Evolutionary conservation across 306 rosid species (phyloP), one percentile per base, ranked within the genome.

Genomic region (Prunus mume): DNA sequence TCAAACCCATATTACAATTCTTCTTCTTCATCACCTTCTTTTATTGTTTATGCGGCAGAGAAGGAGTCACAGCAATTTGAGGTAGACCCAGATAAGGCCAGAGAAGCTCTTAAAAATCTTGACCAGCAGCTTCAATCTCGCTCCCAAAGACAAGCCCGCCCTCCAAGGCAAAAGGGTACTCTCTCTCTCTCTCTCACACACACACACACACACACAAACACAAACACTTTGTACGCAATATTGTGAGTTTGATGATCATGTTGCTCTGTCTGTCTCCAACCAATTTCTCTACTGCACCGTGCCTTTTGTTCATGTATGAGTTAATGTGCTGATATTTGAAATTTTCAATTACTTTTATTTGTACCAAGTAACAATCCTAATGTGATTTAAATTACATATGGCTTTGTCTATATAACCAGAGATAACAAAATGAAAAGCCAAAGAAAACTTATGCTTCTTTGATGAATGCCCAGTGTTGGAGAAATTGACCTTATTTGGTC

Each of bases 31-130:
- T 62, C 67, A 18, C 66, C 68, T 57, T 9, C 49, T n/a, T 62
- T 61, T 25, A 67, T 60, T 68, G 85, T 85, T 74, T 80, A 46
- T 64, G 87, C 91, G n/a, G 73, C 47, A 25, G 89, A 88, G 76
- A 86, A 77, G 63, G 94, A 90, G 77, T 87, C 96, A 38, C 81
- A 81, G 50, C 83, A 88, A 27, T 90, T 85, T 86, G 97, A 93
- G 82, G 61, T 93, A 20, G 97, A 93, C 83, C 87, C 85, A 62
- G 92, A 88, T 3, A 88, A 93, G 82, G 98, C 97, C 34, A 86
- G 91, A 74, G 93, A 93, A 81, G 91, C 97, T 56, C 96, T 93
- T 66, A 85, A 76, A 65, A 75, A 86, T 72, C 97, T 93, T 79
- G 98, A 93, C 78, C 87, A 88, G 51, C 90, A 91, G 80, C 82